Evolutionary conservation across 441 rosid genomes (phyloP).

Genomic region (Bruguiera hainesii): DNA sequence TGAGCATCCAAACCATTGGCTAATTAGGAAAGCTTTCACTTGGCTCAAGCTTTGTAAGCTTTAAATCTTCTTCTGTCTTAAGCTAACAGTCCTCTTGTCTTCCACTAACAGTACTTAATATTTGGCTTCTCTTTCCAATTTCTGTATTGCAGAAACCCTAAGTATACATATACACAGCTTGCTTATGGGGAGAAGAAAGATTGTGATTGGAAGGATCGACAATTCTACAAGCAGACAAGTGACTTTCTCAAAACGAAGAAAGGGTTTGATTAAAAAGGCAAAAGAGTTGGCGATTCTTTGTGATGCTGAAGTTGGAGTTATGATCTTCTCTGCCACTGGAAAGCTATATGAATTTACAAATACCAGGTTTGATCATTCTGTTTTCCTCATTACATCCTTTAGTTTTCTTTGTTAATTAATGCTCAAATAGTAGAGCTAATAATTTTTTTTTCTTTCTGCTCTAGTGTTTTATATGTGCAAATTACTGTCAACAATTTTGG

Average conservation of each 20-base stretch:
- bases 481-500: too few relatives aligned
- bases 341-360: constrained; percentile 58
- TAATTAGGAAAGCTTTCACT: too few relatives aligned
- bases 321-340: constrained; percentile 52
- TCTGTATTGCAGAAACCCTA: constrained; percentile 24
- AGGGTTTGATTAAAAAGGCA: constrained; percentile 53
- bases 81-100: too few relatives aligned
- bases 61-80: too few relatives aligned
- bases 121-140: neutral
- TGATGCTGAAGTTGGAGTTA: constrained; percentile 53
- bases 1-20: too few relatives aligned
- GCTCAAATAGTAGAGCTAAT: neutral
- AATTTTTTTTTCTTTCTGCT: too few relatives aligned
- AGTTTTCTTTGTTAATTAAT: neutral
- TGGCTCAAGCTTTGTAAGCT: too few relatives aligned
- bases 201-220: constrained; percentile 49
- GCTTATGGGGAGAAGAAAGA: constrained; percentile 63
- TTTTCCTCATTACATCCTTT: neutral
- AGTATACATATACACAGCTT: neutral
- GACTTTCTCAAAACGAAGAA: constrained; percentile 61
- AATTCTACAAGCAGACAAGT: constrained; percentile 55
- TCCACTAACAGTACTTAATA: too few relatives aligned
- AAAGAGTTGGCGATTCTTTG: constrained; percentile 58
- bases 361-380: constrained; percentile 32
- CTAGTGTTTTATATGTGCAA: too few relatives aligned